Evolutionary conservation across 495 filamentous ascomycete species (phyloP).

Genomic region (Chaetomium fimeti): DNA sequence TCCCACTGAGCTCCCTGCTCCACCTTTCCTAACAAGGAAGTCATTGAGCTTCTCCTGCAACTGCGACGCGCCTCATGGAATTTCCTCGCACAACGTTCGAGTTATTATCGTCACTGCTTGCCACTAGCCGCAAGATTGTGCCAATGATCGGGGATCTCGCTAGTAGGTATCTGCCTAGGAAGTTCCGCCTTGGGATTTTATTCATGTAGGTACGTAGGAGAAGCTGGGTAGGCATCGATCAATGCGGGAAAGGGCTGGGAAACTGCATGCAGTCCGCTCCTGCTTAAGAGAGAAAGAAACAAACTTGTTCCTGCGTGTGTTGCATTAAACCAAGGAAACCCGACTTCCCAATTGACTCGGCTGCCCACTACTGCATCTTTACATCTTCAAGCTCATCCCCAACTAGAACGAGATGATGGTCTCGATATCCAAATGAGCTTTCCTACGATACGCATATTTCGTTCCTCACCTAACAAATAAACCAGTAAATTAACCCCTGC

Average conservation of each 20-base stretch:
- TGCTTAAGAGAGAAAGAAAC: no score
- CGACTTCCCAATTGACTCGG: not conserved
- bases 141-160: no score
- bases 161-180: no score
- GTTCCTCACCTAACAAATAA: not conserved
- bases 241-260: no score
- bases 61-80: not conserved
- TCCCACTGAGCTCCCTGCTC: not conserved
- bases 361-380: not conserved
- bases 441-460: not conserved
- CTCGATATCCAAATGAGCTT: not conserved
- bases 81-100: not conserved
- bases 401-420: not conserved
- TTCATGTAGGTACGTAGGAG: no score
- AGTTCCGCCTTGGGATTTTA: no score
- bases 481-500: not conserved
- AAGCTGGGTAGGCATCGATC: no score
- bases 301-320: not conserved
- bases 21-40: not conserved
- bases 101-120: conserved; percentile 8
- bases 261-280: no score
- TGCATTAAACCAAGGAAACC: not conserved
- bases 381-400: not conserved
- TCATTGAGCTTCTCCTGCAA: not conserved
- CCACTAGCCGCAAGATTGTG: not conserved